phyloP scores from a whole-genome alignment of 2,329 filamentous ascomycete genomes.

The Nigrospora oryzae region DNA sequence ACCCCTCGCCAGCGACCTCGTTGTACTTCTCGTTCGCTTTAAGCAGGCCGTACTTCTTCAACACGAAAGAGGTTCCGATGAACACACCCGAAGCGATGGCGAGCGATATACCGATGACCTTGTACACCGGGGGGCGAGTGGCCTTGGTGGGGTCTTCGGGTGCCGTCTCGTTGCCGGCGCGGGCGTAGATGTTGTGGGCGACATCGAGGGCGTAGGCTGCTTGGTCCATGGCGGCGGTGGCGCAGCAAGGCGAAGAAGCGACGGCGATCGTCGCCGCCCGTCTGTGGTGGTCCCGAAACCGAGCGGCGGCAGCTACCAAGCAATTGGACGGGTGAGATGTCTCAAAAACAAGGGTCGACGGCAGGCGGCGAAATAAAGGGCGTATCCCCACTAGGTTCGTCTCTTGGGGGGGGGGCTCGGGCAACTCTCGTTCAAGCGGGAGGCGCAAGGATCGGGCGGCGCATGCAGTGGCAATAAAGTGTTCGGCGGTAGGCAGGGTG shows the following conservation, averaged over 20 bases:
- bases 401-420: too few species aligned
- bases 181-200: slow-evolving; percentile 28
- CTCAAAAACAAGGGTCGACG: too few species aligned
- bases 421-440: too few species aligned
- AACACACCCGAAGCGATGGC: slow-evolving; percentile 84
- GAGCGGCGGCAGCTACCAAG: too few species aligned
- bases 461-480: too few species aligned
- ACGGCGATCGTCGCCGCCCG: slow-evolving; percentile 5
- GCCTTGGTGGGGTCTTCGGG: slow-evolving; percentile 13
- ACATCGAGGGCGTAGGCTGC: slow-evolving; percentile 24
- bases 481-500: too few species aligned
- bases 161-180: slow-evolving; percentile 25
- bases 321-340: too few species aligned
- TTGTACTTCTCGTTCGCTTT: slow-evolving; percentile 95
- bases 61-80: slow-evolving; percentile 88
- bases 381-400: too few species aligned
- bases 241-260: slow-evolving; percentile 4
- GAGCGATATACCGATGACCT: slow-evolving; percentile 76
- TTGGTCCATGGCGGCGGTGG: slow-evolving; percentile 24
- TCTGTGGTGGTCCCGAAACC: too few species aligned
- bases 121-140: slow-evolving; percentile 53
- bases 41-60: slow-evolving; percentile 89
- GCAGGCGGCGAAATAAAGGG: too few species aligned
- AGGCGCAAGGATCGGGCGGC: too few species aligned
- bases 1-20: slow-evolving; percentile 90